phyloP scores from a whole-genome alignment of 345 rosid genomes.

The Eucalyptus sp. region DNA sequence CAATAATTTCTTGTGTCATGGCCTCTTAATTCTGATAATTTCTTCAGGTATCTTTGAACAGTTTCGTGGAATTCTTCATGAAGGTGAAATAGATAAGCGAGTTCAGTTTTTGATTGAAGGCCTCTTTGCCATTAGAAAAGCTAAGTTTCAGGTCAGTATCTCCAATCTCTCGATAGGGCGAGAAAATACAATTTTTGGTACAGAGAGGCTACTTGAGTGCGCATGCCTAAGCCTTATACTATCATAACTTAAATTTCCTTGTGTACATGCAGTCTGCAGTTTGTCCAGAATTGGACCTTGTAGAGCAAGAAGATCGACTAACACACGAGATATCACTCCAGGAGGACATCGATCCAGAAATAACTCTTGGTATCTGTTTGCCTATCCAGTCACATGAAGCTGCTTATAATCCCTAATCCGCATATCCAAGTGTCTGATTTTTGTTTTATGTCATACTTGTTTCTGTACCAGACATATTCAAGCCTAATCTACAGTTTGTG shows the following conservation, averaged over 20 bases:
- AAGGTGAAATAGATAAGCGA: constrained; percentile 91
- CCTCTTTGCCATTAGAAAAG: constrained; percentile 65
- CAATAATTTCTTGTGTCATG: not conserved
- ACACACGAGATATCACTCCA: constrained; percentile 80
- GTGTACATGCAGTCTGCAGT: constrained; percentile 62
- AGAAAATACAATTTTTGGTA: not conserved
- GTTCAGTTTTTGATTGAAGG: constrained; percentile 91
- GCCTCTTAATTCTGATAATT: not conserved
- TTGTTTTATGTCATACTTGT: not conserved
- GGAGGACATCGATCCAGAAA: constrained; percentile 57
- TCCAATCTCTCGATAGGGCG: not conserved
- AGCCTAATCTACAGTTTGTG: constrained; percentile 56
- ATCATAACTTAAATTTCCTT: not conserved
- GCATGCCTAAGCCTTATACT: not conserved
- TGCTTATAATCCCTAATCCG: not conserved
- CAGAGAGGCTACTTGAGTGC: not conserved
- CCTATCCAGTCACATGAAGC: not conserved
- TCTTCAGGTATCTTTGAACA: constrained; percentile 81
- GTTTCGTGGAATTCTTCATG: constrained; percentile 88
- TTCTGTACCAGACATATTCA: constrained; percentile 14
- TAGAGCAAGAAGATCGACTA: constrained; percentile 74
- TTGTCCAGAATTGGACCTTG: constrained; percentile 87
- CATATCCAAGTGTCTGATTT: not conserved
- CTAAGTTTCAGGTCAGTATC: constrained; percentile 62
- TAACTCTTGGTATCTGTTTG: constrained; percentile 54